Evolutionary conservation across 2,329 filamentous ascomycete species (phyloP), one percentile per base, ranked within the genome.

Genomic region (Paracorniculantispora psalliotae): DNA sequence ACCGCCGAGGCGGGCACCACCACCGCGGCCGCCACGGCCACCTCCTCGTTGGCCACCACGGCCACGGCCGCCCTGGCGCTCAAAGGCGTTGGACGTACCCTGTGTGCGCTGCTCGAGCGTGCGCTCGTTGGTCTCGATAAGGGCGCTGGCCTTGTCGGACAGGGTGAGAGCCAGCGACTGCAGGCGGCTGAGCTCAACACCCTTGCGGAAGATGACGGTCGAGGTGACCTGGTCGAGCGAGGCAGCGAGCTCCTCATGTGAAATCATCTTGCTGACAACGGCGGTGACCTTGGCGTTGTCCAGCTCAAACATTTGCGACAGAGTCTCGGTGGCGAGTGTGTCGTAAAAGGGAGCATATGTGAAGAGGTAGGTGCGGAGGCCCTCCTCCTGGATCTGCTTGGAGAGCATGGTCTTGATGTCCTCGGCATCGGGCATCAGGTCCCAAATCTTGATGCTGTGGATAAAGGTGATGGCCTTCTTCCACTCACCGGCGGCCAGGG

Each of bases 271-370:
- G 83, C 91, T 96, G 70, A 99, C 87, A 59, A 99, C 87, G 37
- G 94, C 92, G n/a, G 90, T 82, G 54, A 97, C 92, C 83, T 97
- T 97, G 78, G 88, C 85, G 67, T 88, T 80, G 59, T 92, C 84
- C 25, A 99, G 87, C 77, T 99, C 94, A 75, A 99, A 99, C 94
- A 99, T 99, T 65, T 80, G 81, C 63, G 91, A 88, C 62, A 99
- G 83, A 25, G 92, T 96, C 65, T 85, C 81, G 67, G 97, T 83
- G 61, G 92, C 88, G 61, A 99, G 86, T 23, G 94, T 97, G 78
- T 99, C 94, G 81, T 99, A 99, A 83, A 96, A 99, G 57, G 94
- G 94, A 39, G 96, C 94, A 76, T 99, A 99, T 59, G 94, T 99
- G 84, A 99, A 99, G 67, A 99, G 91, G 75, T 97, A 99, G 57